Evolutionary conservation across 371 early-diverging fungal species (phyloP), one percentile per base, ranked within the genome.

Genomic region (Mortierella sp.): DNA sequence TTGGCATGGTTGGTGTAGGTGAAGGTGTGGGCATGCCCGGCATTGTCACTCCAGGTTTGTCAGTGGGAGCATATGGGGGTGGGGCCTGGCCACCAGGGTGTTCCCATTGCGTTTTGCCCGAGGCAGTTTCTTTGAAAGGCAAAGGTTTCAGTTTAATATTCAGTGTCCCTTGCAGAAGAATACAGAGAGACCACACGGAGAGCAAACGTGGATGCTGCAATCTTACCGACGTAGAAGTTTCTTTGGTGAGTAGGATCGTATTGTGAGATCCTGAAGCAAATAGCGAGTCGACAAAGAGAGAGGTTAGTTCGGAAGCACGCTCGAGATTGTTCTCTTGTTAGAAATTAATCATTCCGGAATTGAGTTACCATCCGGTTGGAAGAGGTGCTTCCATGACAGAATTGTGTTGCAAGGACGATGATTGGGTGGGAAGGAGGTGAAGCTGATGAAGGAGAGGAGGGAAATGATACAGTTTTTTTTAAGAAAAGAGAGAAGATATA

Each of bases 71-170:
- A 28, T 60, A 60, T 24, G 48, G 65, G 21, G 64, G 71, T 26
- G 61, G 72, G 31, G 57, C 28, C 1, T 34, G 34, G 21, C 54
- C 51, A 9, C 51, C 58, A n/a, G 64, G 72, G 31, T 51, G 64
- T 39, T 71, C 72, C 72, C 72, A 71, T 32, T 71, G 72, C 3
- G 72, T 53, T 56, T 71, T 64, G 55, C 72, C 72, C 8, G 72
- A 28, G 24, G 65, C 65, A 7, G 72, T 71, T 27, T 64, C 72
- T 71, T 32, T 34, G 17, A n/a, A n/a, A n/a, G n/a, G n/a, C n/a
- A n/a, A n/a, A n/a, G n/a, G n/a, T n/a, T n/a, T n/a, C n/a, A n/a
- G n/a, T n/a, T n/a, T n/a, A n/a, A n/a, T n/a, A n/a, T n/a, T n/a
- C n/a, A n/a, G n/a, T n/a, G n/a, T n/a, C n/a, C n/a, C n/a, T n/a